phyloP scores from a whole-genome alignment of 306 rosid species.

The Amphicarpaea edgeworthii region DNA sequence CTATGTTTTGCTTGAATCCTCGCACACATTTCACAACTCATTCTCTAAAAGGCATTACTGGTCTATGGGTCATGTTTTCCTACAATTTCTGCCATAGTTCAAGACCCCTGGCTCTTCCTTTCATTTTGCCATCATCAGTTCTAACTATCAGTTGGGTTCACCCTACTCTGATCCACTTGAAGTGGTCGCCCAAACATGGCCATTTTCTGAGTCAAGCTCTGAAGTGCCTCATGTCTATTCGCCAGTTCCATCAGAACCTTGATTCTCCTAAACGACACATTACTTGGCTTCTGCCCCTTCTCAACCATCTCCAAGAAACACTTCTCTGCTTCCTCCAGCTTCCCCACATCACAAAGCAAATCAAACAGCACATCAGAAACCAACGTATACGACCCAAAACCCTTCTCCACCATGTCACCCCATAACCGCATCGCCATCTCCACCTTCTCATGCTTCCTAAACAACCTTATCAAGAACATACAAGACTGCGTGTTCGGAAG shows the following conservation, averaged over 20 bases:
- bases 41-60: background rate
- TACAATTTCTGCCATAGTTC: background rate
- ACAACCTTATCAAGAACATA: conserved; percentile 81
- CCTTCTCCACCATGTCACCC: conserved; percentile 91
- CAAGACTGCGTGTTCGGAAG: conserved; percentile 90
- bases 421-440: conserved; percentile 86
- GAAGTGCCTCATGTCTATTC: conserved; percentile 67
- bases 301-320: conserved; percentile 92
- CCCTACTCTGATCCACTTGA: conserved; percentile 45
- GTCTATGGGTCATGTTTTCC: background rate
- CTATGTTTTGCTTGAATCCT: conserved; percentile 9
- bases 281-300: conserved; percentile 86
- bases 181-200: conserved; percentile 55
- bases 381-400: conserved; percentile 78
- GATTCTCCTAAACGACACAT: conserved; percentile 80
- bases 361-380: conserved; percentile 91
- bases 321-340: conserved; percentile 74
- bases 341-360: conserved; percentile 87
- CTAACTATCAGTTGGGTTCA: conserved; percentile 17
- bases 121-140: conserved; percentile 35
- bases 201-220: conserved; percentile 74
- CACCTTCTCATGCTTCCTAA: conserved; percentile 75
- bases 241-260: conserved; percentile 91
- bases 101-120: conserved; percentile 17
- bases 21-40: background rate